These are phyloP conservation scores for Umbelopsis sp. DNA, from an alignment of 371 early-diverging fungal species.

Conservation along the genomic window DNA sequence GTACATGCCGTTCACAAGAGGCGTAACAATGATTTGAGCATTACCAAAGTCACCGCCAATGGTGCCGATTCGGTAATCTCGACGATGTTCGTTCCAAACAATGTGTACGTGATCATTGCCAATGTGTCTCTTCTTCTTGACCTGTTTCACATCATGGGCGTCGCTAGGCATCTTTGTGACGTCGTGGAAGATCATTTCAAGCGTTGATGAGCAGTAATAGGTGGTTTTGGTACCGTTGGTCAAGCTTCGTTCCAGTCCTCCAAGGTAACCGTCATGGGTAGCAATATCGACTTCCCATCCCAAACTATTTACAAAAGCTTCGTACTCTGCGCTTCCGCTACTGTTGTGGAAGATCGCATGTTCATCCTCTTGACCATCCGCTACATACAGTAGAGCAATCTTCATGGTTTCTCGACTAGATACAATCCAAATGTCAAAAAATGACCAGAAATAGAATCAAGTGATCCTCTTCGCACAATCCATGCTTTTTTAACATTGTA, in stretches of 20 bases:
- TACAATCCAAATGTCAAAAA: background rate
- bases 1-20: conserved; percentile 71
- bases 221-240: conserved; percentile 80
- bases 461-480: too few relatives aligned
- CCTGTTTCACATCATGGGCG: conserved; percentile 73
- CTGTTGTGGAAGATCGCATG: conserved; percentile 80
- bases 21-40: conserved; percentile 89
- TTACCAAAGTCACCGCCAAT: conserved; percentile 98
- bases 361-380: conserved; percentile 88
- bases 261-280: conserved; percentile 85
- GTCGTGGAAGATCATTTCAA: conserved; percentile 94
- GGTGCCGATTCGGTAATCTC: conserved; percentile 83
- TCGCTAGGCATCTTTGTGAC: conserved; percentile 90
- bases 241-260: conserved; percentile 82
- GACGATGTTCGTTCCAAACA: conserved; percentile 92
- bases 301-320: conserved; percentile 81
- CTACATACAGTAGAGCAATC: conserved; percentile 91
- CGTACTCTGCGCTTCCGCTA: conserved; percentile 68
- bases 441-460: too few relatives aligned
- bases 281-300: conserved; percentile 87
- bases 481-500: too few relatives aligned
- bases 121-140: conserved; percentile 97
- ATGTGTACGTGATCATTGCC: conserved; percentile 98
- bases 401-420: conserved; percentile 84
- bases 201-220: conserved; percentile 81